These are phyloP conservation scores for Trypanosoma rangeli DNA, from an alignment of 208 protist species.

Conservation along the genomic window DNA sequence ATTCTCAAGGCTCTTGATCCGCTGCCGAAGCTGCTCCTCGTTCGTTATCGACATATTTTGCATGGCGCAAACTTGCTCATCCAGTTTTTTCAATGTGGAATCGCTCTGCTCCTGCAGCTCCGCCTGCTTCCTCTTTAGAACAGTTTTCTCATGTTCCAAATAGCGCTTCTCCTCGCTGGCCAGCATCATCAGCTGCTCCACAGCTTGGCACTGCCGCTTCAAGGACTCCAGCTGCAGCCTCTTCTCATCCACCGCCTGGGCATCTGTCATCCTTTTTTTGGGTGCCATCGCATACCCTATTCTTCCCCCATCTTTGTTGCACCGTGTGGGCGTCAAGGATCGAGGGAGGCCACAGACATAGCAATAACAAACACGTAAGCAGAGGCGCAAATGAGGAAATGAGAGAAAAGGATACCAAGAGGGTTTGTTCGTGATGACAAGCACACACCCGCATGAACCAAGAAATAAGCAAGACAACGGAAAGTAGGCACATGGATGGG, in stretches of 20 bases:
- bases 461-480: slow-evolving; percentile 1
- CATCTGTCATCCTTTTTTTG: slow-evolving; percentile 54
- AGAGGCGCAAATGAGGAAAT: not conserved
- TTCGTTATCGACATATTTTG: slow-evolving; percentile 60
- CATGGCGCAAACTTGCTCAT: slow-evolving; percentile 67
- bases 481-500: not conserved
- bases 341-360: not conserved
- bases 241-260: slow-evolving; percentile 68
- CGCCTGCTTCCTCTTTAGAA: slow-evolving; percentile 52
- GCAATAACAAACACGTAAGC: not conserved
- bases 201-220: slow-evolving; percentile 57
- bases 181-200: slow-evolving; percentile 84
- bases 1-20: slow-evolving; percentile 64
- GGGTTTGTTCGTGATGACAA: not conserved
- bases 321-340: not conserved
- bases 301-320: not conserved
- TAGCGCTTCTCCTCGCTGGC: slow-evolving; percentile 68
- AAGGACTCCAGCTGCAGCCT: slow-evolving; percentile 54
- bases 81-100: slow-evolving; percentile 43
- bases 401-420: not conserved
- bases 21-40: slow-evolving; percentile 81
- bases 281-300: slow-evolving; percentile 19
- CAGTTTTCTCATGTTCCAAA: slow-evolving; percentile 49
- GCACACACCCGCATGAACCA: not conserved
- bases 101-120: slow-evolving; percentile 64